Evolutionary conservation across 441 rosid genomes (phyloP).

Genomic region (Pelargonium citronellum): DNA sequence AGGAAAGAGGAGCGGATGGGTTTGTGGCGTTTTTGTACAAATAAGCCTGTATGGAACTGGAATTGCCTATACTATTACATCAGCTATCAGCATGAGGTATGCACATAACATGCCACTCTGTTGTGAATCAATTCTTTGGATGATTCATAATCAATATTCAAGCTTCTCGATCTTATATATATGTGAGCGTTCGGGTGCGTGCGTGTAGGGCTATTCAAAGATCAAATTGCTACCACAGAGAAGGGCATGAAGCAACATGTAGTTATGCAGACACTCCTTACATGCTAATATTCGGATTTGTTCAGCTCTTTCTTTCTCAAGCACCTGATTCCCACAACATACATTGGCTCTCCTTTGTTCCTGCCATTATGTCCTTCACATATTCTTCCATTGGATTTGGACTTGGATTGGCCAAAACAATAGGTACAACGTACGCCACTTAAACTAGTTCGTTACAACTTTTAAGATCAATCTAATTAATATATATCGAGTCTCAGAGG

Average conservation of each 20-base stretch:
- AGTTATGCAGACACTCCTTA: conserved; percentile 28
- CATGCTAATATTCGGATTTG: conserved; percentile 45
- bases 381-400: conserved; percentile 58
- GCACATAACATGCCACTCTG: neutral
- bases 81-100: conserved; percentile 46
- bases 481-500: neutral
- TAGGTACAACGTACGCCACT: conserved; percentile 30
- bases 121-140: too few species aligned
- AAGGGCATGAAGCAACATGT: conserved; percentile 38
- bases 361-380: conserved; percentile 58
- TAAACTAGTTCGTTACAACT: too few species aligned
- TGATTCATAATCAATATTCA: too few species aligned
- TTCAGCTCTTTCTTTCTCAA: conserved; percentile 49
- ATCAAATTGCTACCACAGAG: neutral
- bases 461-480: too few species aligned
- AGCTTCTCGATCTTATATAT: too few species aligned
- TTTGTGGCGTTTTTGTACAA: conserved; percentile 26
- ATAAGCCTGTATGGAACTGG: conserved; percentile 33
- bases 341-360: conserved; percentile 48
- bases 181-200: too few species aligned
- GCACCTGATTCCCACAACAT: conserved; percentile 52
- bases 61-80: conserved; percentile 43
- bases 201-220: neutral
- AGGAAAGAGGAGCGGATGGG: conserved; percentile 37
- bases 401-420: conserved; percentile 44